These are phyloP conservation scores for Chloroidium sp. DNA, from an alignment of 163 green algal genomes.

Conservation along the genomic window DNA sequence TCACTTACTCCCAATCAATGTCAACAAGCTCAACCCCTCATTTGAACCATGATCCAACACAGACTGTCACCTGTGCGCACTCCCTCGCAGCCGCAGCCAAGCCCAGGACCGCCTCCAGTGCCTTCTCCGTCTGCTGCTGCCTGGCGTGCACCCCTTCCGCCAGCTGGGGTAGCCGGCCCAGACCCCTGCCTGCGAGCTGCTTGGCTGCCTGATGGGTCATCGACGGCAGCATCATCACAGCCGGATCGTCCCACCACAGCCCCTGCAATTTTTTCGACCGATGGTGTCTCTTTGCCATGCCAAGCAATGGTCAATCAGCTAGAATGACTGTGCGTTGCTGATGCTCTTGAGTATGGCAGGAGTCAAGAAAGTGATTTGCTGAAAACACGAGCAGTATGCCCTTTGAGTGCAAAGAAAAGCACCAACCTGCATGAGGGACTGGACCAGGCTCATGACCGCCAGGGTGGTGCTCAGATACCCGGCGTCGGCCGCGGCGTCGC, in stretches of 20 bases:
- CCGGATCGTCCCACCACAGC: background rate
- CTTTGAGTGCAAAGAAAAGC: background rate
- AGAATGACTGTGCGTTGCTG: background rate
- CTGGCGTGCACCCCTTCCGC: too few species aligned
- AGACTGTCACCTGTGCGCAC: too few species aligned
- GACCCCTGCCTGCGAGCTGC: too few species aligned
- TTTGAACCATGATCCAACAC: too few species aligned
- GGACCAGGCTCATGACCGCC: conserved; percentile 68
- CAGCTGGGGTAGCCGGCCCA: too few species aligned
- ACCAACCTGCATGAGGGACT: conserved; percentile 78
- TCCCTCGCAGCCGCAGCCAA: too few species aligned
- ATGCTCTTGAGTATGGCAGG: background rate
- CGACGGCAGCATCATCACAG: background rate
- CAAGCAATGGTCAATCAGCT: background rate
- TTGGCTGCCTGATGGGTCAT: too few species aligned
- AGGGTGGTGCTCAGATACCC: conserved; percentile 75
- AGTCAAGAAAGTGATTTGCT: background rate
- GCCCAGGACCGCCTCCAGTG: too few species aligned
- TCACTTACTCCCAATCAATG: too few species aligned
- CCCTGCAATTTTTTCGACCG: background rate
- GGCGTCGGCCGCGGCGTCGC: conserved; percentile 72
- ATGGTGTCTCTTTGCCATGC: background rate
- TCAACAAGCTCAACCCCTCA: too few species aligned
- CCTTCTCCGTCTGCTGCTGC: too few species aligned
- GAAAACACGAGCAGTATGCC: background rate